Base-by-base conservation (phyloP, 345 rosid genomes). In the Moringa oleifera region DNA sequence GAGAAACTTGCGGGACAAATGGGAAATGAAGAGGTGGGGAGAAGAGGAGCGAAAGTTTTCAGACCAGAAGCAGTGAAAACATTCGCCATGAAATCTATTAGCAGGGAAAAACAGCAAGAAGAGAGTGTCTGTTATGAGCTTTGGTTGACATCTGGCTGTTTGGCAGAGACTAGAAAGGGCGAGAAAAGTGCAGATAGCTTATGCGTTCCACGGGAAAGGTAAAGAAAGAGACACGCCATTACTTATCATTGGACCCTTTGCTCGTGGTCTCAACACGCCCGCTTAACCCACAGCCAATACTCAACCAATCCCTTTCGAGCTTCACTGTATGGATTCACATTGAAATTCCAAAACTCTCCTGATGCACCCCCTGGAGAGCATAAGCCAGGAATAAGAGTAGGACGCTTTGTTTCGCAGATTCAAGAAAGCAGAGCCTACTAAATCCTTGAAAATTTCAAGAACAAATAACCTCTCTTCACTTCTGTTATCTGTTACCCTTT, bases 211-310 rank as follows among this genome's bases (percentile, higher is more conserved):
- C n/a, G 65, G 75, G 80, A 68, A 73, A 70, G 98, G 95, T 56
- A 51, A 79, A 63, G 81, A 79, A 73, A 76, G 69, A 51, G 89
- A 89, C 93, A 92, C 96, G 98, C 68, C 81, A 52, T 8, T 56
- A 10, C 9, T 17, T 12, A 13, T 12, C 55, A 58, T 63, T 55
- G 0, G 11, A 13, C 53, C 10, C n/a, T 62, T 72, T 70, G 55
- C 75, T 67, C 83, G 79, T 81, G 81, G 73, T 36, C 75, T 66
- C 76, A 66, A 75, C 71, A 72, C 68, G 68, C 60, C 56, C 60
- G 24, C 37, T 33, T 33, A n/a, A n/a, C n/a, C n/a, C n/a, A n/a
- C n/a, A n/a, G n/a, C n/a, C n/a, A n/a, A n/a, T n/a, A n/a, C n/a
- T n/a, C n/a, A n/a, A n/a, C n/a, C n/a, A n/a, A n/a, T n/a, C n/a